A percentile compares a stretch with the other conserved stretches of the same genome.
Evolutionary conservation across 257 asterid species (phyloP).

Genomic region (Forsythia viridissima): DNA sequence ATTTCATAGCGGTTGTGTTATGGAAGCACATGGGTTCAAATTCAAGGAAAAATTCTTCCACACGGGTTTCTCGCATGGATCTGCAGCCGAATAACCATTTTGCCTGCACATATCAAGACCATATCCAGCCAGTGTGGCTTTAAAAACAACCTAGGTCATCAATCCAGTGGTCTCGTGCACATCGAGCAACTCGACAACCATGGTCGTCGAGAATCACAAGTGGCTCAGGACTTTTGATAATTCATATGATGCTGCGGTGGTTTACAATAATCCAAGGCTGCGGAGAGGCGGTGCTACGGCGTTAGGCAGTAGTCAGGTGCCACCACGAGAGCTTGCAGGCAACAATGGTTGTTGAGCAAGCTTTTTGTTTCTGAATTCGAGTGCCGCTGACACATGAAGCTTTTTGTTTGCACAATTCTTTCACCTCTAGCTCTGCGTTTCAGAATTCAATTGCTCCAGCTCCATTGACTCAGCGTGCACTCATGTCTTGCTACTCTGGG

Average conservation of each 20-base stretch:
- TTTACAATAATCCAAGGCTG: too few species aligned
- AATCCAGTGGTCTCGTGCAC: not conserved
- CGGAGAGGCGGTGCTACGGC: too few species aligned
- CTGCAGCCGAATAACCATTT: not conserved
- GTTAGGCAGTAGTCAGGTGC: too few species aligned
- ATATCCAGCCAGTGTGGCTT: not conserved
- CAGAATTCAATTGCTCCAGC: constrained; percentile 35
- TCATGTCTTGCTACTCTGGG: constrained; percentile 34
- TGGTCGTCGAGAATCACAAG: too few species aligned
- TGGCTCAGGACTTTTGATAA: too few species aligned
- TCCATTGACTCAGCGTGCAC: constrained; percentile 21
- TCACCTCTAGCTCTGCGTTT: constrained; percentile 22
- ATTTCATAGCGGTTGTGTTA: not conserved
- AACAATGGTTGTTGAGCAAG: too few species aligned
- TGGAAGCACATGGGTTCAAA: not conserved
- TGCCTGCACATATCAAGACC: not conserved
- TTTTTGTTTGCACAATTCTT: constrained; percentile 23
- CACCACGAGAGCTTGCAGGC: too few species aligned
- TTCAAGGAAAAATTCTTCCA: not conserved
- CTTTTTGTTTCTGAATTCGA: too few species aligned
- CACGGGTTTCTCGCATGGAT: not conserved
- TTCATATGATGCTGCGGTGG: too few species aligned
- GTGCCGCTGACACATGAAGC: constrained; percentile 29
- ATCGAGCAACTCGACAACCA: too few species aligned
- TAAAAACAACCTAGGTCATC: not conserved